Percentiles rank a stretch among this genome's conserved stretches.
Evolutionary conservation across 345 rosid genomes (phyloP).

Genomic region (Citrus maxima): DNA sequence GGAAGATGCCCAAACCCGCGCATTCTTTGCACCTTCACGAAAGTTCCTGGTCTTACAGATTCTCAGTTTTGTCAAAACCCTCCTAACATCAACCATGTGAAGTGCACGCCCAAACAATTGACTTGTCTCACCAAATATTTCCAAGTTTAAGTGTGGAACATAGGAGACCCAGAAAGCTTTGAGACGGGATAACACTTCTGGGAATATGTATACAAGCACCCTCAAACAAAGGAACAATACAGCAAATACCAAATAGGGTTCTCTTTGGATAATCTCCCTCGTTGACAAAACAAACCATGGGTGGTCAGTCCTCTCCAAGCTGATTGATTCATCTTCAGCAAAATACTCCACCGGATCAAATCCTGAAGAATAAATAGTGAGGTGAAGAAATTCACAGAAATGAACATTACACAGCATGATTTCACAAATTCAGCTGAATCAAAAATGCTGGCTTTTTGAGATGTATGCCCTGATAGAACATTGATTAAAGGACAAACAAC

Average conservation of each 20-base stretch:
- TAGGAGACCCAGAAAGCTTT: slow-evolving; percentile 56
- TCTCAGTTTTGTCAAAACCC: slow-evolving; percentile 71
- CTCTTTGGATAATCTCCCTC: slow-evolving; percentile 43
- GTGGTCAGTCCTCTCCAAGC: slow-evolving; percentile 18
- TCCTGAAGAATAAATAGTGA: slow-evolving; percentile 42
- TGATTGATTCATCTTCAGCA: slow-evolving; percentile 34
- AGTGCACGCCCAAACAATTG: slow-evolving; percentile 63
- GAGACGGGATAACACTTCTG: slow-evolving; percentile 42
- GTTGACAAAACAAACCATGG: slow-evolving; percentile 28
- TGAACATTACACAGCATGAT: not conserved
- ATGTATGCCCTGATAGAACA: not conserved
- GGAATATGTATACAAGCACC: slow-evolving; percentile 43
- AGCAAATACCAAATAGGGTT: slow-evolving; percentile 59
- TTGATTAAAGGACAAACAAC: not conserved
- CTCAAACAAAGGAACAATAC: slow-evolving; percentile 50
- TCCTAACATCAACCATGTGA: slow-evolving; percentile 76
- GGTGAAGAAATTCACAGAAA: not conserved
- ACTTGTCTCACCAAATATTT: slow-evolving; percentile 83
- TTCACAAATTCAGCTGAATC: not conserved
- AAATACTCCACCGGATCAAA: slow-evolving; percentile 49
- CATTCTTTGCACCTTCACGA: slow-evolving; percentile 70
- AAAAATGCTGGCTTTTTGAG: not conserved
- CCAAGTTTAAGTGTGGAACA: slow-evolving; percentile 70
- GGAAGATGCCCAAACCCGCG: slow-evolving; percentile 89
- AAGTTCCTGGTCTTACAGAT: slow-evolving; percentile 73